phyloP scores from a whole-genome alignment of 1,284 basidiomycete genomes.

The Bjerkandera adusta region DNA sequence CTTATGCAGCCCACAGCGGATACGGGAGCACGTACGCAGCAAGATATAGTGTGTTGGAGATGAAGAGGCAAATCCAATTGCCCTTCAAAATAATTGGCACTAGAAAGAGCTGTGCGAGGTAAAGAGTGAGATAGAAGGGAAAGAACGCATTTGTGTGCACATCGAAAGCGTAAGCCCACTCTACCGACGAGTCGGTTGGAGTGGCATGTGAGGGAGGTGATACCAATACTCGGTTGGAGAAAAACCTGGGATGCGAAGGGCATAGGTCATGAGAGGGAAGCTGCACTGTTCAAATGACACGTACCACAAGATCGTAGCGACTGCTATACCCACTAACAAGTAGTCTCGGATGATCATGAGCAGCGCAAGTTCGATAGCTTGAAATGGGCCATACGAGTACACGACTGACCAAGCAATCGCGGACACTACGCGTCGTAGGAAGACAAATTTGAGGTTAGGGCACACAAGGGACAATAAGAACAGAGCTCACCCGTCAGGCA shows the following conservation, averaged over 20 bases:
- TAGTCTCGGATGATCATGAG: slow-evolving; percentile 89
- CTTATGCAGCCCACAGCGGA: neutral
- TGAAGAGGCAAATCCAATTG: slow-evolving; percentile 89
- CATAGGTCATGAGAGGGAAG: neutral
- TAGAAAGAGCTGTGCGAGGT: slow-evolving; percentile 82
- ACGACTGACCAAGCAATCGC: slow-evolving; percentile 85
- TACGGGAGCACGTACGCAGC: slow-evolving; percentile 56
- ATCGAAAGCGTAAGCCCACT: slow-evolving; percentile 94
- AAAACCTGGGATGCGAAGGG: slow-evolving; percentile 56
- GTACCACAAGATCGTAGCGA: slow-evolving; percentile 80
- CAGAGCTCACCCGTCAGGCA: slow-evolving; percentile 64
- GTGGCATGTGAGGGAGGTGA: slow-evolving; percentile 74
- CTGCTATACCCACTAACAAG: slow-evolving; percentile 69
- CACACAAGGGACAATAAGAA: neutral
- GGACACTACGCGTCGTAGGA: slow-evolving; percentile 48
- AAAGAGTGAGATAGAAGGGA: slow-evolving; percentile 85
- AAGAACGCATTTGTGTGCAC: slow-evolving; percentile 93
- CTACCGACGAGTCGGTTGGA: slow-evolving; percentile 71
- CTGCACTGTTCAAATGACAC: slow-evolving; percentile 18
- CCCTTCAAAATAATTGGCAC: slow-evolving; percentile 78
- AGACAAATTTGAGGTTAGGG: slow-evolving; percentile 5
- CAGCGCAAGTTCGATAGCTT: slow-evolving; percentile 63
- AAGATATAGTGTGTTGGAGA: slow-evolving; percentile 93
- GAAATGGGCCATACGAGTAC: slow-evolving; percentile 61
- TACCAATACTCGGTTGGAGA: slow-evolving; percentile 69